Base-by-base conservation (phyloP, 1,139 yeast species). In the Kodamaea ohmeri region DNA sequence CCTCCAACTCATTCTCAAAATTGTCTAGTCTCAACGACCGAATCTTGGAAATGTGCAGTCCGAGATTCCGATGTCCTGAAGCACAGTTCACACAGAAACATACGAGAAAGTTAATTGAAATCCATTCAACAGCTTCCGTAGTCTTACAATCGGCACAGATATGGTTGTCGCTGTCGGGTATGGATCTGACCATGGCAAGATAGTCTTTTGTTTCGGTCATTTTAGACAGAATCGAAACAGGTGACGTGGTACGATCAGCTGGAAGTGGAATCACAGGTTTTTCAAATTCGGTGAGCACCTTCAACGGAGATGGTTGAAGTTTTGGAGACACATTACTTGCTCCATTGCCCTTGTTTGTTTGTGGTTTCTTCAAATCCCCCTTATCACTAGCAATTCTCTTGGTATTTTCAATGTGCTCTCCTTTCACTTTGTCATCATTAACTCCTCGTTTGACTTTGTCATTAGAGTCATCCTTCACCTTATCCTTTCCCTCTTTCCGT, bases 81-180 rank as follows among this genome's bases (percentile, higher is more conserved):
- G 96, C 83, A 53, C 97, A 90, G 35, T 83, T 80, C 29, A 88
- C 81, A 59, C 97, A 90, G 29, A 90, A 68, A 8, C 84, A 77
- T 17, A 80, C 79, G 41, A 88, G 63, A 36, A 83, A 63, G 52
- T 86, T 90, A 45, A 88, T 69, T 0, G 96, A 85, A 4, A 90
- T 76, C 97, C 97, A 90, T 51, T 89, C 97, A 7, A 87, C 95
- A 22, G 73, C 63, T 7, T 74, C 78, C 0, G 63, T 51, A 2
- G 76, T 56, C 0, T 83, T 83, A 65, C 97, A 90, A 53, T 90
- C 97, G 8, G 88, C 85, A 60, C 97, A 90, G 6, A 52, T 47
- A 15, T 60, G 53, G 53, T 90, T 90, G 26, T 80, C 73, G n/a
- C 74, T 63, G 35, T 80, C 77, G 0, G 63, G 56, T 6, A 65